Evolutionary conservation across 2,329 filamentous ascomycete species (phyloP), one percentile per base, ranked within the genome.

Genomic region (Neocucurbitaria cava): DNA sequence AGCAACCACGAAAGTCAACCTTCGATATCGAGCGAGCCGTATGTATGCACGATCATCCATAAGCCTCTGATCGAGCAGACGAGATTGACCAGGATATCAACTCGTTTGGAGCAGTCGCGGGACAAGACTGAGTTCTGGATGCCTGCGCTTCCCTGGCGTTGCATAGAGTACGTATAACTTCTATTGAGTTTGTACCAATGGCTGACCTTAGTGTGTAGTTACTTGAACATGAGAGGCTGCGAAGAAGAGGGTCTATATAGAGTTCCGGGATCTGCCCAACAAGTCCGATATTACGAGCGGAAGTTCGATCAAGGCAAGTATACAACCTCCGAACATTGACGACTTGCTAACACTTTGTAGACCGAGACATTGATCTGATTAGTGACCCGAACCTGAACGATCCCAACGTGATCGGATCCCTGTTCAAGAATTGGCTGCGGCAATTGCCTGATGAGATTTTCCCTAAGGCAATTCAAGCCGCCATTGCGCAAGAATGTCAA

Each of bases 91-190:
- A 86, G 94, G 59, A 97, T 98, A 71, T 96, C 92, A 7, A 96
- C 94, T 76, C 87, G 89, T 26, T 80, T 98, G 39, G 91, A 96
- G 70, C 87, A 90, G 56, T 96, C 93, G 9, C 86, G 89, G 58
- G 94, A 98, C 71, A 97, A 97, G 81, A 98, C 94, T 0, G 94
- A 97, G 71, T 98, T 96, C 71, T 98, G 94, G 94, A 96, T 98
- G 93, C 94, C 94, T 11, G 91, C 92, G 6, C 88, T 98, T 54
- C 93, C 94, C 0, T 97, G 94, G 90, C 85, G 94, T 59, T 96
- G 92, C 54, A 97, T 98, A 62, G 94, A 98, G 82, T 87, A 78
- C 71, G 83, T 79, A n/a, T n/a, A 28, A 10, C 6, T 17, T 10
- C 15, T 15, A n/a, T 45, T 20, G 5, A 18, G 7, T 6, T 28